A percentile compares a stretch with the other conserved stretches of the same genome.
phyloP scores from a whole-genome alignment of 495 filamentous ascomycete species.

The Alectoria sarmentosa region DNA sequence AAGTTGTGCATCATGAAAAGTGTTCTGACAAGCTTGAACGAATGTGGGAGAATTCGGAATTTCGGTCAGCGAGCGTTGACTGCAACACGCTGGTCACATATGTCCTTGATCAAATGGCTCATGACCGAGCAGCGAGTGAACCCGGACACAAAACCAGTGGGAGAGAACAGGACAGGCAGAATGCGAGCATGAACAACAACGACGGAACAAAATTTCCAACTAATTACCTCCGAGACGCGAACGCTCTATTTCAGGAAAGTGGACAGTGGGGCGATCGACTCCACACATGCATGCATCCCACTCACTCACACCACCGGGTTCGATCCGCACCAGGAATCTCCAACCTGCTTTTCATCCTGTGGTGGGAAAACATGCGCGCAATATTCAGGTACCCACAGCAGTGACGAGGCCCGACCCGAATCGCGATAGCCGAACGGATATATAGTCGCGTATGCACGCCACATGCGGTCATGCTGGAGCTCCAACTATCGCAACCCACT shows the following conservation, averaged over 20 bases:
- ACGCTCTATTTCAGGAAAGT: background rate
- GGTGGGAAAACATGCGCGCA: background rate
- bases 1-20: background rate
- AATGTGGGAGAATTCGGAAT: background rate
- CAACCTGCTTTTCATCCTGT: background rate
- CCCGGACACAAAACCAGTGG: background rate
- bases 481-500: background rate
- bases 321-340: background rate
- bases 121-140: background rate
- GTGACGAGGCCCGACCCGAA: constrained; percentile 1
- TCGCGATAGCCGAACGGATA: background rate
- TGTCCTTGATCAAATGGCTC: background rate
- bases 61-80: background rate
- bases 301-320: background rate
- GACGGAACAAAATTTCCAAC: background rate
- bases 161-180: background rate
- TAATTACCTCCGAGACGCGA: background rate
- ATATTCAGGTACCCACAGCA: background rate
- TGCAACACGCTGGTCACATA: background rate
- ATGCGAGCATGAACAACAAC: background rate
- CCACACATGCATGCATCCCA: background rate
- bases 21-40: background rate
- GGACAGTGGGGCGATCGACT: background rate
- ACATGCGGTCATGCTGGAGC: background rate
- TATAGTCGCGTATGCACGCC: background rate